Evolutionary conservation across 2,329 filamentous ascomycete genomes (phyloP), one percentile per base, ranked within the genome.

Genomic region (Aspergillus bombycis): DNA sequence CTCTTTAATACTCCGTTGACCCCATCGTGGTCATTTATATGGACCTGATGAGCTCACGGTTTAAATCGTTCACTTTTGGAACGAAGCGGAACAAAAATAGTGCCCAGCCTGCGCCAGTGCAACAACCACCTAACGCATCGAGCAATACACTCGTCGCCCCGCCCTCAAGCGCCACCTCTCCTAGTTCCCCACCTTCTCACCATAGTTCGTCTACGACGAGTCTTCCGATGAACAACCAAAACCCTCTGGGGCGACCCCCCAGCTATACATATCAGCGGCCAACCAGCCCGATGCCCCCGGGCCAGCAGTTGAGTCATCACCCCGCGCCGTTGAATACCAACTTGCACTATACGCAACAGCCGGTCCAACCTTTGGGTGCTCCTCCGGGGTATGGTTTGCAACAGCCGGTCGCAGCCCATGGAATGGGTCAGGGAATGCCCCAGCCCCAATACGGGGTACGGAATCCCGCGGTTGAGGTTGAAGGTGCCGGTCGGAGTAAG

Each of bases 401-500:
- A 60, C 73, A 74, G 45, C 71, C 70, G 50, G 54, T 75, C 62
- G 68, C 70, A 68, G 43, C 73, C 21, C 57, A 59, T 52, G 72
- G 70, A 10, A 72, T 77, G 56, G 70, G 71, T 10, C 65, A 69
- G 4, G 62, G 69, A 7, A 63, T 77, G 52, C 65, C 66, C 19
- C 72, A 72, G 32, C 57, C 63, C n/a, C 73, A 72, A 38, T 77
- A 76, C 60, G 67, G 68, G 12, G 60, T 71, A 57, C 74, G 72
- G 34, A 76, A 76, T 63, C 72, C 77, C 62, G 73, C 75, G 46
- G 79, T 78, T 43, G 94, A 98, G 79, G 91, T 96, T 41, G 93
- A 97, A 72, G 94, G 92, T 64, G 92, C 89, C 72, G 93, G 90
- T 74, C 89, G 92, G 77, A 96, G 90, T 83, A 97, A 97, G 84